These are phyloP conservation scores for Ophiostoma quercus DNA, from an alignment of 2,329 filamentous ascomycete genomes.

Conservation along the genomic window DNA sequence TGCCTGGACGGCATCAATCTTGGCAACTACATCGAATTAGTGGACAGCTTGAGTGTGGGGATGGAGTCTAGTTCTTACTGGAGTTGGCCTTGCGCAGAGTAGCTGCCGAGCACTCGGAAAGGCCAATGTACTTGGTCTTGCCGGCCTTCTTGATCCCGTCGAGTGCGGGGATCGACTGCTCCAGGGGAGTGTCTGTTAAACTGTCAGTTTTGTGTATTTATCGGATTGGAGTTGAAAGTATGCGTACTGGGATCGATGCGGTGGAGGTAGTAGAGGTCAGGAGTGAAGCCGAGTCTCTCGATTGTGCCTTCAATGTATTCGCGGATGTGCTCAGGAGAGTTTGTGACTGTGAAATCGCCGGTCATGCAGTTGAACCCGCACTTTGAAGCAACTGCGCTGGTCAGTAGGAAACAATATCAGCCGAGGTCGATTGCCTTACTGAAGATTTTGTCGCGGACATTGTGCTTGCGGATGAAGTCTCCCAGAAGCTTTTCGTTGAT, in stretches of 20 bases:
- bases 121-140: background rate
- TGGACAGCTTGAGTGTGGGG: background rate
- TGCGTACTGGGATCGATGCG: background rate
- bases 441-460: background rate
- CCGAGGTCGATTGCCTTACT: background rate
- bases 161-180: background rate
- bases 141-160: background rate
- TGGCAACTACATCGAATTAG: background rate
- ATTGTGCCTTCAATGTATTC: background rate
- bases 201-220: background rate
- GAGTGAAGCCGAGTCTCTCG: background rate
- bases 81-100: background rate
- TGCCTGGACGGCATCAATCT: background rate
- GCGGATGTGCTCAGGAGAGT: background rate
- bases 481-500: slow-evolving; percentile 2
- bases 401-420: background rate
- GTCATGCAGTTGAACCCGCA: background rate
- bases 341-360: background rate
- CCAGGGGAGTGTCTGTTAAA: background rate
- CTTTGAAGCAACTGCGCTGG: background rate
- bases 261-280: background rate
- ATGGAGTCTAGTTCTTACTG: background rate
- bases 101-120: background rate
- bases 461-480: slow-evolving; percentile 4
- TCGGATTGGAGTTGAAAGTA: background rate